A percentile compares a stretch with the other conserved stretches of the same genome.
Evolutionary conservation across 352 stramenopile genomes (phyloP).

Genomic region (Phytophthora hybrid): DNA sequence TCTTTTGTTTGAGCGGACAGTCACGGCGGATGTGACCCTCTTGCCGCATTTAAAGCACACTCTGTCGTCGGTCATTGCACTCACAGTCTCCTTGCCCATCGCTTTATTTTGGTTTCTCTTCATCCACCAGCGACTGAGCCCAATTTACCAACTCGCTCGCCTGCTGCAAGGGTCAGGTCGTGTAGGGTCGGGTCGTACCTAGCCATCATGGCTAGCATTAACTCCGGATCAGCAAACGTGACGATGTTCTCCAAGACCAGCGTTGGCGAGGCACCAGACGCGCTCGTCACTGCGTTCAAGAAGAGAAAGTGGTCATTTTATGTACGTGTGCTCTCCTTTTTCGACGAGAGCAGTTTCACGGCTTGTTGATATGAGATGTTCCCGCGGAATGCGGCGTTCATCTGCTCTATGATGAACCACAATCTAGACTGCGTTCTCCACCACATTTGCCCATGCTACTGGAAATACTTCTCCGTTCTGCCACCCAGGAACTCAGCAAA

Average conservation of each 20-base stretch:
- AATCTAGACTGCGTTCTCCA: constrained; percentile 4
- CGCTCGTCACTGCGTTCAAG: constrained; percentile 7
- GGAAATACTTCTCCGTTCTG: constrained; percentile 7
- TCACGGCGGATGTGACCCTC: background rate
- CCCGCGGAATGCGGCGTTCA: constrained; percentile 6
- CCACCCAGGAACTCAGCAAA: background rate
- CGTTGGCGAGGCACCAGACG: background rate
- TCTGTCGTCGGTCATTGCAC: background rate
- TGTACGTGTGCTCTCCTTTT: constrained; percentile 1
- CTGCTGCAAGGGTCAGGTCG: background rate
- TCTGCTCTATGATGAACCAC: constrained; percentile 9
- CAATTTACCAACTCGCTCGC: constrained; percentile 5
- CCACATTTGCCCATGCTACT: constrained; percentile 5
- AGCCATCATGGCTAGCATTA: constrained; percentile 14
- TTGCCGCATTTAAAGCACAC: constrained; percentile 1
- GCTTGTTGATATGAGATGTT: constrained; percentile 9
- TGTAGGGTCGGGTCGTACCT: constrained; percentile 7
- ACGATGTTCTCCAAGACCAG: constrained; percentile 22
- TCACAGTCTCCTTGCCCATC: background rate
- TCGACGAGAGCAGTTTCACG: background rate
- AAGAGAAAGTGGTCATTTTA: background rate
- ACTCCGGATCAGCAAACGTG: constrained; percentile 12
- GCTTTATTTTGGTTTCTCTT: background rate
- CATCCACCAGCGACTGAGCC: constrained; percentile 2
- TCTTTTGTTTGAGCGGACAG: background rate